Base-by-base conservation (phyloP, 495 filamentous ascomycete species). In the Bombardia bombarda region DNA sequence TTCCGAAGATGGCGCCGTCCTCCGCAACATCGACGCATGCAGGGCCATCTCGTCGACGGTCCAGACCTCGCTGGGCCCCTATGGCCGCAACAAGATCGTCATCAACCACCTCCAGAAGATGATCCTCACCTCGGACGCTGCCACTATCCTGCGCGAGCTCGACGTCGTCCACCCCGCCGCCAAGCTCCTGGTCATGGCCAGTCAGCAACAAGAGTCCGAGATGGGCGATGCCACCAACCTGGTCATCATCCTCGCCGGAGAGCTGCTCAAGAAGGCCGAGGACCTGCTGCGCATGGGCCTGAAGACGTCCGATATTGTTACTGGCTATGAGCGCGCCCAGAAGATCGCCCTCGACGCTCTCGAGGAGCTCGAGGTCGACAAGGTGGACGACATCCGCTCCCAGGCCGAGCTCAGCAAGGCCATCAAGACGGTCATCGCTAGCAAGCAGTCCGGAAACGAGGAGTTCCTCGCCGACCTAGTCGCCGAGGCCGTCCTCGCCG, bases 101-200 rank as follows among this genome's bases (percentile, higher is more conserved):
- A 96, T 99, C 75, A 99, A 97, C 70, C 93, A 99, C 71, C 75
- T 99, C 45, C 89, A 95, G 69, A 99, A 99, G 75, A 95, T 97
- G 92, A 90, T 95, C 49, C 76, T 99, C 45, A 99, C 93, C 45
- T 95, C 88, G 34, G 93, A 99, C 61, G 93, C 93, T 30, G 93
- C 93, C 49, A 95, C 92, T 20, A 99, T 99, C 50, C 74, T 99
- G 42, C 84, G 88, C 56, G 93, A 99, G 65, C 77, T 99, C 61
- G 93, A 99, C 59, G 93, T 99, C 34, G 90, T 99, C 23, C 93
- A 99, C 67, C 93, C 93, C 44, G 93, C 93, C 31, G 93, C 93
- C 9, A 99, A 99, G 67, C 72, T 99, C 39, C 69, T 97, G n/a
- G 93, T 99, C 42, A 97, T 99, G 93, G 89, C 93, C 31, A 89